These are phyloP conservation scores for Rhododendron mucronatum DNA, from an alignment of 148 eudicot species.

Conservation along the genomic window DNA sequence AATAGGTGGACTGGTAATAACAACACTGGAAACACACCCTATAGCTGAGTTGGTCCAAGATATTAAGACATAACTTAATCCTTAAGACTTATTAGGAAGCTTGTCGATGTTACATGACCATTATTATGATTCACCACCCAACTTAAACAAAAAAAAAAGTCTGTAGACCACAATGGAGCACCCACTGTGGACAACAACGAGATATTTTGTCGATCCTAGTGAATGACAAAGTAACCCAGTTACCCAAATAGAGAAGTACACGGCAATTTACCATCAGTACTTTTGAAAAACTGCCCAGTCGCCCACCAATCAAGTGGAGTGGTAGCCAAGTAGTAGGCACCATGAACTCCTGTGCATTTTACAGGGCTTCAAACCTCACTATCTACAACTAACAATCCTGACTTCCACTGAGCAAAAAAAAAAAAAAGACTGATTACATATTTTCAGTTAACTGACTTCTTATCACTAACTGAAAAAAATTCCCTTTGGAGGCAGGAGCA, in stretches of 20 bases:
- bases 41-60: not conserved
- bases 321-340: not conserved
- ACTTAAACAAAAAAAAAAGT: not conserved
- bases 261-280: not conserved
- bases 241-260: not conserved
- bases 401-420: not conserved
- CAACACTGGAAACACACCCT: not conserved
- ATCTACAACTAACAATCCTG: not conserved
- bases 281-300: not conserved
- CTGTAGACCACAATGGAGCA: not conserved
- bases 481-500: too few species aligned
- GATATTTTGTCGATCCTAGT: not conserved
- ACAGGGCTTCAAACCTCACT: not conserved
- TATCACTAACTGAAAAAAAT: not conserved
- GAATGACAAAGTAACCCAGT: not conserved
- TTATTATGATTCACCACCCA: not conserved
- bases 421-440: not conserved
- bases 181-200: not conserved
- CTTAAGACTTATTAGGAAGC: not conserved
- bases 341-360: not conserved
- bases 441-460: not conserved
- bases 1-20: not conserved
- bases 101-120: not conserved
- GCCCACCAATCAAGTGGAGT: not conserved
- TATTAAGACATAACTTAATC: not conserved